Base-by-base conservation (phyloP, 441 rosid species). In the Eutrema salsugineum region DNA sequence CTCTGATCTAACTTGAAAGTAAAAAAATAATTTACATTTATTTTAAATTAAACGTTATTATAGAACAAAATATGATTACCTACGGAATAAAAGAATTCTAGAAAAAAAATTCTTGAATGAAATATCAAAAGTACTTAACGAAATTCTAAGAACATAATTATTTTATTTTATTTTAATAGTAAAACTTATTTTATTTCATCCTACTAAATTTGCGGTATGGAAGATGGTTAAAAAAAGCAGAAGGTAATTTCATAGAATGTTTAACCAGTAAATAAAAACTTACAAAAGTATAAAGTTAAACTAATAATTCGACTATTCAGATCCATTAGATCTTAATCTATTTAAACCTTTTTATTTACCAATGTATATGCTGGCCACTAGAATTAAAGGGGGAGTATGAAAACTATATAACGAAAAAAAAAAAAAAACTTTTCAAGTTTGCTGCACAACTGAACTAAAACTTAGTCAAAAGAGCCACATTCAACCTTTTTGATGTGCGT, bases 391-490 rank as follows among this genome's bases (percentile, higher is more conserved):
- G 8, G 42, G 48, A 38, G 48, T 44, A 36, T 44, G 57, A 63
- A 70, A 63, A 63, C 48, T 49, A 24, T 47, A 22, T n/a, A n/a
- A n/a, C n/a, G n/a, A n/a, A n/a, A n/a, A n/a, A n/a, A n/a, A 50
- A 51, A 27, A 8, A 17, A 35, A 22, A 36, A 2, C 10, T 28
- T 27, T 43, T 8, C 47, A 62, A 43, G 69, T 56, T 43, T 43
- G 36, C 44, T 19, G 24, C 35, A 56, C 19, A 20, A 2, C 20
- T 55, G 22, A 43, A 28, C 44, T 43, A 42, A 17, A 17, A 53
- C n/a, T 32, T 54, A 54, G 76, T 63, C 33, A 63, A 72, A 71
- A 55, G 70, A 46, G 32, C 15, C 54, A 71, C 63, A 16, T 35
- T 35, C 30, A 65, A 33, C 30, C 57, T 72, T 46, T 51, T 22